Conservation (phyloP, 2,329 filamentous ascomycete genomes). For the Ophiostoma sp. region DNA sequence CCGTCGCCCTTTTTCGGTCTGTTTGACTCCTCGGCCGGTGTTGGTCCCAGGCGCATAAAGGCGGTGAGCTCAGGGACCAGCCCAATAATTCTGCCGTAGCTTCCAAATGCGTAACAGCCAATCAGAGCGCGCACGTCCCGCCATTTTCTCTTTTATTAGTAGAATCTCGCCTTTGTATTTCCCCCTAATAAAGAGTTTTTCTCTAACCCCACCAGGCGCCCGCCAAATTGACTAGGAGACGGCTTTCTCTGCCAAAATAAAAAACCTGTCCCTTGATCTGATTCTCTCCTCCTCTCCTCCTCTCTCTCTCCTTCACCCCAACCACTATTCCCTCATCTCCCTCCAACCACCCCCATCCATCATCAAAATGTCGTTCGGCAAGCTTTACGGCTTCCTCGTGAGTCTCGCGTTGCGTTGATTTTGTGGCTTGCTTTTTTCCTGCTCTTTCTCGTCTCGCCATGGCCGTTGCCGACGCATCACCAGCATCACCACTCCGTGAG, state of each 20-base stretch:
- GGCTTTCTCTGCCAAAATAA: slow-evolving; percentile 23
- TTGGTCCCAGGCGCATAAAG: not conserved
- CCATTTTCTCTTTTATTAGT: slow-evolving; percentile 14
- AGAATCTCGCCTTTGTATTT: slow-evolving; percentile 6
- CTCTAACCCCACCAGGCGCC: slow-evolving; percentile 24
- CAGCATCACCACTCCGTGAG: not conserved
- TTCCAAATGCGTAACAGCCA: slow-evolving; percentile 14
- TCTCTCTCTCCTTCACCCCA: slow-evolving; percentile 28
- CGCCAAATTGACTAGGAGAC: slow-evolving; percentile 20
- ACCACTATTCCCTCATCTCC: slow-evolving; percentile 28
- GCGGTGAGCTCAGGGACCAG: not conserved
- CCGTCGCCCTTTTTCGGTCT: not conserved
- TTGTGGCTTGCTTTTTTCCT: slow-evolving; percentile 17
- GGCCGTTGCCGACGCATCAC: not conserved
- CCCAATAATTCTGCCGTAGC: slow-evolving; percentile 9
- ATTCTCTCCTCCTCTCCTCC: slow-evolving; percentile 17
- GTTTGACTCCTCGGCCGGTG: not conserved
- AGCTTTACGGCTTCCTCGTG: slow-evolving; percentile 87
- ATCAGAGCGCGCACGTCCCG: slow-evolving; percentile 15
- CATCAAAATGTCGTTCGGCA: slow-evolving; percentile 89
- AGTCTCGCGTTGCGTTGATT: slow-evolving; percentile 28
- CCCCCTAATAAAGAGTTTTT: slow-evolving; percentile 20
- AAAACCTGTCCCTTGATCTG: slow-evolving; percentile 24
- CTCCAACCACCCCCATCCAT: slow-evolving; percentile 29
- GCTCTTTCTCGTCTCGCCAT: not conserved